Evolutionary conservation across 306 rosid species (phyloP).

Genomic region (Crataegus laevigata): DNA sequence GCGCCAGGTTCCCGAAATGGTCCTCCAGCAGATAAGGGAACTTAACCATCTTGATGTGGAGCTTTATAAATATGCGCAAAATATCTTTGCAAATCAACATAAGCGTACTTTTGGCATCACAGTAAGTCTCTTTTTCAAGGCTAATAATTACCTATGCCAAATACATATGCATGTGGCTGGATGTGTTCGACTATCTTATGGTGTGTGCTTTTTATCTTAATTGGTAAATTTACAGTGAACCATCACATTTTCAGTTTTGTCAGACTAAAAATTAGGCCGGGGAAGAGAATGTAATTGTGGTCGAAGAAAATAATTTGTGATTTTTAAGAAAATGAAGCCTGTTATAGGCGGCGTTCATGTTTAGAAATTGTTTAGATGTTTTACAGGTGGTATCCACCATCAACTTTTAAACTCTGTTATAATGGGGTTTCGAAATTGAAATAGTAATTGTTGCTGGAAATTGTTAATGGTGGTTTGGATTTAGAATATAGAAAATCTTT

Average conservation of each 20-base stretch:
- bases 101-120: conserved; percentile 23
- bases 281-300: neutral
- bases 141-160: neutral
- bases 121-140: conserved; percentile 37
- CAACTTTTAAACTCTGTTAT: neutral
- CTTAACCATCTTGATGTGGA: conserved; percentile 86
- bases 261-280: neutral
- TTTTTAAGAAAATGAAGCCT: neutral
- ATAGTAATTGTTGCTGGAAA: neutral
- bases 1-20: conserved; percentile 45
- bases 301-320: neutral
- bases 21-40: conserved; percentile 53
- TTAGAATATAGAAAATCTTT: neutral
- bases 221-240: neutral
- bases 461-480: neutral
- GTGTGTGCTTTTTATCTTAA: neutral
- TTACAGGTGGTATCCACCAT: neutral
- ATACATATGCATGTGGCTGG: neutral
- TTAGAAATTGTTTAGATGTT: neutral
- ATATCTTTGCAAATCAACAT: conserved; percentile 54
- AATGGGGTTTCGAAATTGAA: neutral
- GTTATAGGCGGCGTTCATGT: neutral
- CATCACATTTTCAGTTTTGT: neutral
- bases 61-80: conserved; percentile 65
- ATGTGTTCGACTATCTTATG: neutral